A percentile compares a stretch with the other conserved stretches of the same genome.
Conservation (phyloP, 148 eudicot species). For the Selenicereus undatus region DNA sequence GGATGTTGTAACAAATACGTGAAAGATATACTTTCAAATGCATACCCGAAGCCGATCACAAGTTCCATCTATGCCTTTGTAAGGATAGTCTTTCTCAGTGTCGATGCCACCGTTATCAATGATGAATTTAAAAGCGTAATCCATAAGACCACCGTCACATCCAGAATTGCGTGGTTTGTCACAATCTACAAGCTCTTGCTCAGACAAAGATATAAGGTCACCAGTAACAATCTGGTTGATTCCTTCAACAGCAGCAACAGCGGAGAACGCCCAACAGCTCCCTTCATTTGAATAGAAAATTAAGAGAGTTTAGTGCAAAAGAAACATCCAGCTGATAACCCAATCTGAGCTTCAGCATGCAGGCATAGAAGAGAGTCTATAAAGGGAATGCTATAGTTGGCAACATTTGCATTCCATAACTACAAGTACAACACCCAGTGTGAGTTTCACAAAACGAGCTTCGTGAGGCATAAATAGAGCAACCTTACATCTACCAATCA, state of each 20-base stretch:
- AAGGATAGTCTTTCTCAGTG: slow-evolving; percentile 72
- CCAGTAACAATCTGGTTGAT: slow-evolving; percentile 74
- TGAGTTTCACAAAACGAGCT: not conserved
- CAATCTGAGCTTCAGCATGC: not conserved
- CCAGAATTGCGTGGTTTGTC: slow-evolving; percentile 50
- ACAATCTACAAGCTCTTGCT: slow-evolving; percentile 83
- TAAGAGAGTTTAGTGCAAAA: slow-evolving; percentile 1
- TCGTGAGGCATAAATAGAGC: no score
- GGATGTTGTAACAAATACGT: not conserved
- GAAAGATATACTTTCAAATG: not conserved
- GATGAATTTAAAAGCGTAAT: slow-evolving; percentile 69
- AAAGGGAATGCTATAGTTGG: not conserved
- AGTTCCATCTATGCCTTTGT: slow-evolving; percentile 50
- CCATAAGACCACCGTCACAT: slow-evolving; percentile 86
- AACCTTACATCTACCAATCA: not conserved
- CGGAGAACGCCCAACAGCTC: slow-evolving; percentile 94
- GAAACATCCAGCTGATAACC: not conserved
- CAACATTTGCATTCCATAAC: not conserved
- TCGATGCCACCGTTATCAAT: slow-evolving; percentile 71
- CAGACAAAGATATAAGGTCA: slow-evolving; percentile 52
- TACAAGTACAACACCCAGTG: not conserved
- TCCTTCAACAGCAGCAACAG: slow-evolving; percentile 72
- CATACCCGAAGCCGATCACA: slow-evolving; percentile 58
- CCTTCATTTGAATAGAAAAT: slow-evolving; percentile 39
- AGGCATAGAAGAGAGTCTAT: not conserved